These are phyloP conservation scores for Melanomma pulvis-pyrius DNA, from an alignment of 495 filamentous ascomycete species.

Conservation along the genomic window DNA sequence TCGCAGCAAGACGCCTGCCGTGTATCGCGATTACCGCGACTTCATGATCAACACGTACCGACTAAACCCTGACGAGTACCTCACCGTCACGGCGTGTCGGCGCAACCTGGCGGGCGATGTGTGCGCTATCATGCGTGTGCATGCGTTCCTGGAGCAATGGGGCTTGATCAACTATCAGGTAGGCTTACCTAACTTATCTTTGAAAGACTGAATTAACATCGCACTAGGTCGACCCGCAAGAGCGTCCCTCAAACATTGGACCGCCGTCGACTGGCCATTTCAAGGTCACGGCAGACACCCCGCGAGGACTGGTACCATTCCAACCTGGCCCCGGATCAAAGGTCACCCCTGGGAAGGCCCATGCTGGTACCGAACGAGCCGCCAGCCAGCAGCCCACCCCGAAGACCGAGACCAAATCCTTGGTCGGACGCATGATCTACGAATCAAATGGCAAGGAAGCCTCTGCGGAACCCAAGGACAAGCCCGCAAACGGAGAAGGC, in stretches of 20 bases:
- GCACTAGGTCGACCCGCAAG: slow-evolving; percentile 86
- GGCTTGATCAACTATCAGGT: slow-evolving; percentile 99
- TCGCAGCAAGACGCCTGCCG: slow-evolving; percentile 94
- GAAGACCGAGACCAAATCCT: slow-evolving; percentile 82
- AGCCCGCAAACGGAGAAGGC: slow-evolving; percentile 72
- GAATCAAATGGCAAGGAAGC: slow-evolving; percentile 88
- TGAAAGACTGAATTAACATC: slow-evolving; percentile 10
- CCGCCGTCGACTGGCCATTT: slow-evolving; percentile 98
- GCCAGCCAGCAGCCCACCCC: slow-evolving; percentile 66
- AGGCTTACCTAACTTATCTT: slow-evolving; percentile 33
- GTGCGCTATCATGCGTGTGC: slow-evolving; percentile 97
- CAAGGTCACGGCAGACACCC: slow-evolving; percentile 90
- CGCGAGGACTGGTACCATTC: slow-evolving; percentile 90
- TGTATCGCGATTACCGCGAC: slow-evolving; percentile 98
- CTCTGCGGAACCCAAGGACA: slow-evolving; percentile 54
- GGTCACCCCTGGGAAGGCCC: slow-evolving; percentile 72
- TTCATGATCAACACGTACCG: slow-evolving; percentile 99
- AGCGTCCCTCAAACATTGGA: slow-evolving; percentile 90
- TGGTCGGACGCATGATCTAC: slow-evolving; percentile 92
- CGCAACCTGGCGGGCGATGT: slow-evolving; percentile 96
- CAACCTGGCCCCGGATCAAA: slow-evolving; percentile 81
- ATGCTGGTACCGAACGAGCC: slow-evolving; percentile 73
- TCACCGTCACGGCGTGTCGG: slow-evolving; percentile 96
- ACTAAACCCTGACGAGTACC: slow-evolving; percentile 90
- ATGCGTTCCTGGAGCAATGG: slow-evolving; percentile 99